phyloP scores from a whole-genome alignment of 2,329 filamentous ascomycete species.

The Arthrobotrys megalospora region DNA sequence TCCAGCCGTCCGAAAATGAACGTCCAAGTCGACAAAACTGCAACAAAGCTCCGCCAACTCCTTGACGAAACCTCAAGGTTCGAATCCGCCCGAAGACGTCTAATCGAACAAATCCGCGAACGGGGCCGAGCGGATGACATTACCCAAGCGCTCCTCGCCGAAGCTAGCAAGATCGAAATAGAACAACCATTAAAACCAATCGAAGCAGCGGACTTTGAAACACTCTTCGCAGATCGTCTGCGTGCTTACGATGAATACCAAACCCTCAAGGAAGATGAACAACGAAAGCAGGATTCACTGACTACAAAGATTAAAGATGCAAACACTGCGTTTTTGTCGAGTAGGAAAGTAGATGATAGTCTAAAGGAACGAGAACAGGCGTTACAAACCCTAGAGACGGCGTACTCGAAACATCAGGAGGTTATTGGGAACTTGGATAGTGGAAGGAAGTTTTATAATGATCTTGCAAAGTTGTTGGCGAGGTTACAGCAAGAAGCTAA shows the following conservation, averaged over 20 bases:
- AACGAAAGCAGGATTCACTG: conserved; percentile 81
- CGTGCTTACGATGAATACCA: conserved; percentile 83
- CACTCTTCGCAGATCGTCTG: conserved; percentile 87
- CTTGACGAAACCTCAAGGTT: conserved; percentile 89
- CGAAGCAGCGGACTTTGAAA: conserved; percentile 90
- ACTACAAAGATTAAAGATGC: conserved; percentile 79
- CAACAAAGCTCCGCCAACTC: conserved; percentile 80
- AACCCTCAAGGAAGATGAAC: conserved; percentile 79
- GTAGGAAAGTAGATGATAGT: conserved; percentile 77
- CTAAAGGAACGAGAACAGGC: conserved; percentile 85
- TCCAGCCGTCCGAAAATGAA: conserved; percentile 84
- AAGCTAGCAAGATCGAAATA: conserved; percentile 87
- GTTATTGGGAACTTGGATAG: conserved; percentile 92
- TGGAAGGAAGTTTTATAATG: conserved; percentile 96
- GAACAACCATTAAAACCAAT: conserved; percentile 87
- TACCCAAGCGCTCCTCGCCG: conserved; percentile 83
- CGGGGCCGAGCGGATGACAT: conserved; percentile 91
- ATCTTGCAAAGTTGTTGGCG: conserved; percentile 87
- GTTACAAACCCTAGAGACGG: conserved; percentile 88
- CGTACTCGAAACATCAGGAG: conserved; percentile 96
- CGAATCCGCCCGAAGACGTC: conserved; percentile 83
- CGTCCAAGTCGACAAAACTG: conserved; percentile 83
- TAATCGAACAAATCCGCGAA: conserved; percentile 82
- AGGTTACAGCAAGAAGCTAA: conserved; percentile 85
- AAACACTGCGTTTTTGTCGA: conserved; percentile 83